Conservation (phyloP, 139 green algal species). For the Marvania coccoides region DNA sequence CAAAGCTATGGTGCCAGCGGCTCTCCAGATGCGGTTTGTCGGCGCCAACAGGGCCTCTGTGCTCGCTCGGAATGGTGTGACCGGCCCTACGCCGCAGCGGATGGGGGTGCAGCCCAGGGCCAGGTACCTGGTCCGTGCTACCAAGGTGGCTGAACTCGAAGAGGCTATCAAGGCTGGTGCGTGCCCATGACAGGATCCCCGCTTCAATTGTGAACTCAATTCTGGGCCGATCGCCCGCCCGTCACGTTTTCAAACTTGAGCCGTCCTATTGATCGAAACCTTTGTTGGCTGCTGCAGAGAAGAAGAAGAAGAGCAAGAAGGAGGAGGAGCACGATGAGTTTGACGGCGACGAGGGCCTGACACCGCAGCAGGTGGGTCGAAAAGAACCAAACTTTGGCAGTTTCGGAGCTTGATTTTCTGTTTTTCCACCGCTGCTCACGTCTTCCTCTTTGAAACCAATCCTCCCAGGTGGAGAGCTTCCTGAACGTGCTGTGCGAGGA, state of each 20-base stretch:
- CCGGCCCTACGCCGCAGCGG: background rate
- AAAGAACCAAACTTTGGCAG: background rate
- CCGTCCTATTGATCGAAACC: background rate
- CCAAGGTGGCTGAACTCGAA: background rate
- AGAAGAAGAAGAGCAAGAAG: constrained; percentile 12
- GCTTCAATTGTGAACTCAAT: no score
- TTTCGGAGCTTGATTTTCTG: no score
- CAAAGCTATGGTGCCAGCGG: background rate
- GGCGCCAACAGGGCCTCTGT: background rate
- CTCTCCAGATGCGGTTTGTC: background rate
- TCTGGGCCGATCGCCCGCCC: background rate
- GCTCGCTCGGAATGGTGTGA: background rate
- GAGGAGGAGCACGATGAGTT: constrained; percentile 41
- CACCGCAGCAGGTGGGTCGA: constrained; percentile 18
- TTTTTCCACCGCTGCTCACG: background rate
- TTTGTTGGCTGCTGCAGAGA: background rate
- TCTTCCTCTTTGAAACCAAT: background rate
- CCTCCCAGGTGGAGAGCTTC: constrained; percentile 59
- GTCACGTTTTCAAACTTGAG: background rate
- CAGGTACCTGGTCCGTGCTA: background rate
- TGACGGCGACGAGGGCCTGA: constrained; percentile 37
- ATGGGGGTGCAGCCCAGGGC: background rate
- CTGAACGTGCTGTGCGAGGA: constrained; percentile 66
- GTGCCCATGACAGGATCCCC: no score
- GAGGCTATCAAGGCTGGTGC: constrained; percentile 1